phyloP scores from a whole-genome alignment of 2,329 filamentous ascomycete genomes.

The Beauveria sp. region DNA sequence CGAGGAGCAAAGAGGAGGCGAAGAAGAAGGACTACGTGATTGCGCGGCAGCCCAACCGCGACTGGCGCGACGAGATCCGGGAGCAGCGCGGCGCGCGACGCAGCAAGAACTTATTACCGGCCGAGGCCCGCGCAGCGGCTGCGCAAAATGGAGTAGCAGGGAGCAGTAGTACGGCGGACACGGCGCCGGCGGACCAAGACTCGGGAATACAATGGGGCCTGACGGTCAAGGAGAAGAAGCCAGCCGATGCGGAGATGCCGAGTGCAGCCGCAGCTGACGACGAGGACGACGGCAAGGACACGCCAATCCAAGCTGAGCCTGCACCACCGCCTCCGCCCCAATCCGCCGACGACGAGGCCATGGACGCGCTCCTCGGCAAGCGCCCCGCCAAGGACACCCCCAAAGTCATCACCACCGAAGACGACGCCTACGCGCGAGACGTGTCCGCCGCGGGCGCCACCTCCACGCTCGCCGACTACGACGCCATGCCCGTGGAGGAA shows the following conservation, averaged over 20 bases:
- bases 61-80: constrained; percentile 52
- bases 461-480: constrained; percentile 76
- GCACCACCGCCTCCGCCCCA: not conserved
- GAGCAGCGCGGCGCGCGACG: constrained; percentile 24
- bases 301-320: too few species aligned
- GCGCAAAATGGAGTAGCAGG: not conserved
- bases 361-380: constrained; percentile 59
- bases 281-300: constrained; percentile 10
- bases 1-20: constrained; percentile 20
- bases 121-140: constrained; percentile 26
- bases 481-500: constrained; percentile 83
- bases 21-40: constrained; percentile 45
- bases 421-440: constrained; percentile 63
- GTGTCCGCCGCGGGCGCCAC: constrained; percentile 64
- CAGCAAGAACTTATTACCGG: constrained; percentile 51
- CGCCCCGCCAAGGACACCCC: constrained; percentile 30
- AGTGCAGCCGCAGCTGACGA: constrained; percentile 4
- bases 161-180: constrained; percentile 16
- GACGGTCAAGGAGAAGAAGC: constrained; percentile 33
- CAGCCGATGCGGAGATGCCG: not conserved
- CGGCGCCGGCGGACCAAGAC: constrained; percentile 36
- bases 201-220: constrained; percentile 50
- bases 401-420: constrained; percentile 51
- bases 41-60: constrained; percentile 47
- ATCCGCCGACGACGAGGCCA: constrained; percentile 44